phyloP scores from a whole-genome alignment of 352 stramenopile genomes.

The Pythium vanterpoolii region DNA sequence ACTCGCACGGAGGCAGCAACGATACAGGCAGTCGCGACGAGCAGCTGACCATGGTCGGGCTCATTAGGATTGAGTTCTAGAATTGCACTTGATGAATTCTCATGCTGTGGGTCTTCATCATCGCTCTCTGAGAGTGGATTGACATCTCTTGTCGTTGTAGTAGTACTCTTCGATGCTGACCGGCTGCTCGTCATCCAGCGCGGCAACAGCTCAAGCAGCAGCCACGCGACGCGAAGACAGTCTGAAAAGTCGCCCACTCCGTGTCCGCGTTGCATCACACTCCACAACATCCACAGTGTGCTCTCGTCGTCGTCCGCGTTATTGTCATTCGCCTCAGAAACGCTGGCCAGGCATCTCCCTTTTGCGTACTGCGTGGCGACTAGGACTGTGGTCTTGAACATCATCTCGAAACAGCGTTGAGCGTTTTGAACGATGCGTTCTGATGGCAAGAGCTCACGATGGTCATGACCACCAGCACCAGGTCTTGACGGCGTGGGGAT shows the following conservation, averaged over 20 bases:
- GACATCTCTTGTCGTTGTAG: background rate
- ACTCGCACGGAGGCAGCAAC: conserved; percentile 28
- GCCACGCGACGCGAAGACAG: conserved; percentile 19
- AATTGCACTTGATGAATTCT: background rate
- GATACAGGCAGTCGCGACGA: conserved; percentile 30
- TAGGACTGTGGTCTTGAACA: conserved; percentile 12
- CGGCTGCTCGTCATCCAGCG: conserved; percentile 10
- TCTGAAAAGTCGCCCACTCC: conserved; percentile 13
- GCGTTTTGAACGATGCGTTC: conserved; percentile 1
- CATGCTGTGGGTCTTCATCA: background rate
- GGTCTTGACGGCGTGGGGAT: background rate
- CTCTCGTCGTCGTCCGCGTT: background rate
- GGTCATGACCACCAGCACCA: background rate
- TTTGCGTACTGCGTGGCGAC: background rate
- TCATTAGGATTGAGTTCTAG: conserved; percentile 18
- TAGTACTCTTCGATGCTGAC: background rate
- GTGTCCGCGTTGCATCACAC: conserved; percentile 12
- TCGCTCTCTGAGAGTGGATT: background rate
- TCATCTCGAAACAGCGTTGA: conserved; percentile 8
- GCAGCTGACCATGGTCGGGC: conserved; percentile 24
- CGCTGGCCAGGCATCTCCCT: background rate
- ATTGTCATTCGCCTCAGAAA: background rate
- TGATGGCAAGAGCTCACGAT: background rate
- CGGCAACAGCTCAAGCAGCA: conserved; percentile 19
- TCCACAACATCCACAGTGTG: conserved; percentile 21